A percentile compares a stretch with the other conserved stretches of the same genome.
These are phyloP conservation scores for Sclerotinia nivalis DNA, from an alignment of 2,329 filamentous ascomycete species.

Conservation along the genomic window DNA sequence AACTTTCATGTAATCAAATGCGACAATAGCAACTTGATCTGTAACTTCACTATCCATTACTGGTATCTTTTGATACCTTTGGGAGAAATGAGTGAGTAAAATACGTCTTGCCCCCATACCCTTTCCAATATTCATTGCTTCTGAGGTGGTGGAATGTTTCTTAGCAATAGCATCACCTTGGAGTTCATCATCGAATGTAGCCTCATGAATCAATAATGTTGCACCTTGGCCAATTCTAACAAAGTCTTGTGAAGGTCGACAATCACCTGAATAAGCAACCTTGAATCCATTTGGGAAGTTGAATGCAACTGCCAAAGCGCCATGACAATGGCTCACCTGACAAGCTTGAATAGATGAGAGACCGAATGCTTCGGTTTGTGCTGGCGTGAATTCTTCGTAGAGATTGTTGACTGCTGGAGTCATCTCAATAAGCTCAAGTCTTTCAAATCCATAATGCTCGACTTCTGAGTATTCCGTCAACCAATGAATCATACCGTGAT, in stretches of 20 bases:
- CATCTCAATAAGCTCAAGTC: constrained; percentile 38
- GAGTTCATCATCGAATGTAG: constrained; percentile 90
- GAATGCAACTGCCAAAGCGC: constrained; percentile 73
- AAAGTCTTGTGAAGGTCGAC: constrained; percentile 73
- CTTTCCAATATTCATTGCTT: constrained; percentile 76
- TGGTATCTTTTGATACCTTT: constrained; percentile 67
- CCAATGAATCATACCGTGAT: constrained; percentile 71
- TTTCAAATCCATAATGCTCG: constrained; percentile 73
- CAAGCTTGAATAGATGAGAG: constrained; percentile 68
- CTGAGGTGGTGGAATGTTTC: constrained; percentile 84
- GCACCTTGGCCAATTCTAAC: constrained; percentile 68
- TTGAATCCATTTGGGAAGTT: constrained; percentile 81
- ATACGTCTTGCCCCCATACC: constrained; percentile 79
- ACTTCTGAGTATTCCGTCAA: constrained; percentile 76
- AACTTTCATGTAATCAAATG: constrained; percentile 78
- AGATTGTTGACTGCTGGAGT: constrained; percentile 26
- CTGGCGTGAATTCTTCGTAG: constrained; percentile 42
- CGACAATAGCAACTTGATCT: constrained; percentile 67
- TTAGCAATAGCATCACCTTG: constrained; percentile 76
- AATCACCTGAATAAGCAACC: constrained; percentile 92
- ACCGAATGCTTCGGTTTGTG: constrained; percentile 55
- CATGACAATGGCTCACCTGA: constrained; percentile 75
- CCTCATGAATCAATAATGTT: constrained; percentile 90
- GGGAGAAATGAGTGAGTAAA: constrained; percentile 90
- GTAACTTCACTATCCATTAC: constrained; percentile 45